Evolutionary conservation across 116 monocot species (phyloP).

Genomic region (Dioscorea cayenensis): DNA sequence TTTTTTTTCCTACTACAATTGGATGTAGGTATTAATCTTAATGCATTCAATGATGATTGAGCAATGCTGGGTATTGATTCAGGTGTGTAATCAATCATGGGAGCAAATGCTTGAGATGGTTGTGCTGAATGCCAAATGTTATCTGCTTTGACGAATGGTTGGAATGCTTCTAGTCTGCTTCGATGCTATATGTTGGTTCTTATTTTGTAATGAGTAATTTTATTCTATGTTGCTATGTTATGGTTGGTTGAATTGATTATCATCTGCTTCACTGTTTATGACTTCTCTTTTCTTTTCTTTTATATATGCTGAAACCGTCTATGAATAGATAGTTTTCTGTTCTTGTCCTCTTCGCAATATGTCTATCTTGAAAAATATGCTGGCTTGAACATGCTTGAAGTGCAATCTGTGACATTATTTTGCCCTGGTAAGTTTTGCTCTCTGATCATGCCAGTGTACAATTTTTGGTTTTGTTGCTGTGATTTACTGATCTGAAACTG

Average conservation of each 20-base stretch:
- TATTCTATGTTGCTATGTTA: not conserved
- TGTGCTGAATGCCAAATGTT: conserved; percentile 45
- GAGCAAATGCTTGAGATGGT: conserved; percentile 60
- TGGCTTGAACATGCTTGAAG: too few species aligned
- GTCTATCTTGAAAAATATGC: too few species aligned
- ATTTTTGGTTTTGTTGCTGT: too few species aligned
- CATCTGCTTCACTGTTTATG: not conserved
- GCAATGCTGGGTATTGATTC: conserved; percentile 37
- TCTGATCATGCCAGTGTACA: too few species aligned
- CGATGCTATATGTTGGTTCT: conserved; percentile 11
- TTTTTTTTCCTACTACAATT: not conserved
- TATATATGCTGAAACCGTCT: too few species aligned
- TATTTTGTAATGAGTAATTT: not conserved
- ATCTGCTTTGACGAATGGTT: conserved; percentile 47
- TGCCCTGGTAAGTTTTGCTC: too few species aligned
- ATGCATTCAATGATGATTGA: conserved; percentile 20
- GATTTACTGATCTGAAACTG: too few species aligned
- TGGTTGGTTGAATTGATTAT: not conserved
- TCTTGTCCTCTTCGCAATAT: too few species aligned
- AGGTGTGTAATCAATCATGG: conserved; percentile 56
- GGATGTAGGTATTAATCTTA: not conserved
- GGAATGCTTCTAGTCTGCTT: conserved; percentile 20
- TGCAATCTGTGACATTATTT: too few species aligned
- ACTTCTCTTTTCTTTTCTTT: too few species aligned
- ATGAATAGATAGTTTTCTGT: too few species aligned